Base-by-base conservation (phyloP, 2,329 filamentous ascomycete genomes). In the Colletotrichum tanaceti region DNA sequence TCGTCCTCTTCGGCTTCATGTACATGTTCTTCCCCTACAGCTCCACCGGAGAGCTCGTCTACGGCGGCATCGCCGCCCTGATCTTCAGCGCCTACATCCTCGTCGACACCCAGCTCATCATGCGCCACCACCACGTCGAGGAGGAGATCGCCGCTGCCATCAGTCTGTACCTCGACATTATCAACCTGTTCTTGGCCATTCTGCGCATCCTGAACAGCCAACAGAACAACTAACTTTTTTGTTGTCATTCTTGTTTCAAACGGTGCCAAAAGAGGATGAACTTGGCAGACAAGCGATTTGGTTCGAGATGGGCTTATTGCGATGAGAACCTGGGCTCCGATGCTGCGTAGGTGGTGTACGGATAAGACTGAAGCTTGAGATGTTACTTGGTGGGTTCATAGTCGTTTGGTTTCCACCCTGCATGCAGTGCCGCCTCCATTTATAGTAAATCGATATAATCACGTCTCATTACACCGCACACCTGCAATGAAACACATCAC, bases 101-200 rank as follows among this genome's bases (percentile, higher is more conserved):
- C 54, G 93, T 98, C 54, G 96, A 99, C 78, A 99, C 96, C 0
- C 96, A 99, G 85, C 83, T 99, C 74, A 89, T 99, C 71, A 91
- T 99, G 88, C 89, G 94, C 76, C 93, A 97, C 80, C 96, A 98
- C 82, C 95, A 98, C 77, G 93, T 98, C 60, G 96, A 99, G 82
- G 95, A 98, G 86, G 94, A 98, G 85, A 98, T 98, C 78, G 94
- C 94, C 7, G 95, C 95, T 58, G 91, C 93, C 11, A 97, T 99
- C 80, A 96, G 93, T 77, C 86, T 99, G 57, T 99, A 99, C 79
- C 87, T 99, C 58, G 95, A 98, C 79, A 90, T 98, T 72, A 93
- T 98, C 84, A 99, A 99, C 86, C 81, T 99, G 73, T 99, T 99
- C 89, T 85, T 99, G 73, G 91, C 93, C 61, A 99, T 99, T 76